These are phyloP conservation scores for Ceraceosorus bombacis DNA, from an alignment of 1,284 basidiomycete genomes.

Conservation along the genomic window DNA sequence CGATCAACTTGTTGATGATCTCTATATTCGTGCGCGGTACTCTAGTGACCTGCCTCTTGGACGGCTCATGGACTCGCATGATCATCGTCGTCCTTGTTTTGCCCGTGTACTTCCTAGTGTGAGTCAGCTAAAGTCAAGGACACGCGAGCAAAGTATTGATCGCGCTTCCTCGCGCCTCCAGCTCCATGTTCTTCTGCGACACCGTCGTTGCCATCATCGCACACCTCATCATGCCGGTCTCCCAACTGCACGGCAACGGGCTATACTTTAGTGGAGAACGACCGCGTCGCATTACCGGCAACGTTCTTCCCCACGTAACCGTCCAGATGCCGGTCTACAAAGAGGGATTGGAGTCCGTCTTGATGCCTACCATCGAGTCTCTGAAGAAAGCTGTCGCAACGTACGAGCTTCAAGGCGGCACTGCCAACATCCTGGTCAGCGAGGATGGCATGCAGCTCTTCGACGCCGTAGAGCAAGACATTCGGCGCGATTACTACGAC, in stretches of 20 bases:
- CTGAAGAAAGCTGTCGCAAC: conserved; percentile 79
- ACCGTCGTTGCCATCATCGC: conserved; percentile 53
- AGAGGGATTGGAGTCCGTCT: conserved; percentile 50
- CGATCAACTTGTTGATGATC: conserved; percentile 52
- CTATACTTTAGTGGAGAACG: conserved; percentile 51
- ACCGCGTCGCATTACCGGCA: conserved; percentile 60
- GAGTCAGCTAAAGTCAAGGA: too few relatives aligned
- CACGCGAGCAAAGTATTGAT: too few relatives aligned
- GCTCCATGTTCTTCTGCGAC: conserved; percentile 59
- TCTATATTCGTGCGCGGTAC: conserved; percentile 59
- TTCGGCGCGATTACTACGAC: conserved; percentile 66
- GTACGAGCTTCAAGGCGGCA: conserved; percentile 72
- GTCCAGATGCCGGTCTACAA: conserved; percentile 75
- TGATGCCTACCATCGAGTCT: conserved; percentile 65
- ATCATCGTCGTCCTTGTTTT: conserved; percentile 54
- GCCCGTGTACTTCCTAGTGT: too few relatives aligned
- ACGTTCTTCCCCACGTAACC: conserved; percentile 62
- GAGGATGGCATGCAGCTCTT: conserved; percentile 67
- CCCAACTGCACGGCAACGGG: conserved; percentile 55
- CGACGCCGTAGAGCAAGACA: conserved; percentile 58
- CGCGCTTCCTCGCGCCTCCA: conserved; percentile 63
- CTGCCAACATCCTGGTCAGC: conserved; percentile 66
- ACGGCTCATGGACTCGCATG: conserved; percentile 60
- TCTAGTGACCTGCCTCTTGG: conserved; percentile 62
- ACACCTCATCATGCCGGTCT: conserved; percentile 54